These are phyloP conservation scores for Patellaria atrata DNA, from an alignment of 495 filamentous ascomycete species.

Conservation along the genomic window DNA sequence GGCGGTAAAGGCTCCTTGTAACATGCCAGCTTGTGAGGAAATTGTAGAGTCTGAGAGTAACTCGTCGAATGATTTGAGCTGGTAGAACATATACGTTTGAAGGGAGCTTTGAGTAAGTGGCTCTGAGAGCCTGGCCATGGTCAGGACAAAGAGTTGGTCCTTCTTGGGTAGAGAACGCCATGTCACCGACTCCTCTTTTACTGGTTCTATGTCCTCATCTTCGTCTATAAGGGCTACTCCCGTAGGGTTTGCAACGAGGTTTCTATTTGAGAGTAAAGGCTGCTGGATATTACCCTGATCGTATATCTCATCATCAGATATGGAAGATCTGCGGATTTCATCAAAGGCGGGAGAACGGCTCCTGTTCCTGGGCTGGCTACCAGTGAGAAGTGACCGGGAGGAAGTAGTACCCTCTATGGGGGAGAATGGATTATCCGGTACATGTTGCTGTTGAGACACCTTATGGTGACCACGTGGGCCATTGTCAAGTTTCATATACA, in stretches of 20 bases:
- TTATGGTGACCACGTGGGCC: no score
- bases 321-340: no score
- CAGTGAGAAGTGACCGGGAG: no score
- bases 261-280: no score
- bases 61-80: constrained; percentile 37
- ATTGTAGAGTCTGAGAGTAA: constrained; percentile 34
- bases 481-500: no score
- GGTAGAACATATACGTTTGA: constrained; percentile 47
- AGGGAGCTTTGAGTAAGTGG: constrained; percentile 66
- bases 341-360: no score
- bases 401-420: no score
- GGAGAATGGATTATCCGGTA: no score
- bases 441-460: no score
- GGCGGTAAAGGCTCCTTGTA: constrained; percentile 67
- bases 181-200: constrained; percentile 23
- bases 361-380: no score
- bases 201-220: constrained; percentile 5
- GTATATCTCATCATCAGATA: no score
- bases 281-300: no score
- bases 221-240: constrained; percentile 11
- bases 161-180: constrained; percentile 48
- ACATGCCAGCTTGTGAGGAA: constrained; percentile 60
- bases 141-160: constrained; percentile 59
- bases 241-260: constrained; percentile 1
- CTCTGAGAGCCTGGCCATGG: constrained; percentile 60